Base-by-base conservation (phyloP, 2,329 filamentous ascomycete species). In the Ophiostoma australiae region DNA sequence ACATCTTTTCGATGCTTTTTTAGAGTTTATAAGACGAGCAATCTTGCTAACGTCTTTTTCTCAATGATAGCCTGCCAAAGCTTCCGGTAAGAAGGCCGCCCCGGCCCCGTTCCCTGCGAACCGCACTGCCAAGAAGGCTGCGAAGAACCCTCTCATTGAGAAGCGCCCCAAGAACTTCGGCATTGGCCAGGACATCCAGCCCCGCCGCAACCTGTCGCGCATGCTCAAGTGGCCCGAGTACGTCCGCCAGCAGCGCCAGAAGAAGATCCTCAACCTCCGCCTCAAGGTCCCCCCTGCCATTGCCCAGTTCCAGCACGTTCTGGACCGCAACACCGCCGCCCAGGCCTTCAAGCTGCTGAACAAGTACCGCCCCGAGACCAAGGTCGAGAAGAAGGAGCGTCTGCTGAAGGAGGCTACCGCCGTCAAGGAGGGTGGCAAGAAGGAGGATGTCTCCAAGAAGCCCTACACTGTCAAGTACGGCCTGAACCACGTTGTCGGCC, bases 151-250 rank as follows among this genome's bases (percentile, higher is more conserved):
- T 82, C 94, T 99, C 82, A 90, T 99, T 84, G 95, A 99, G 93
- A 97, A 95, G 89, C 92, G 94, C 79, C 85, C 93, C 79, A 92
- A 92, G 81, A 99, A 99, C 93, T 99, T 89, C 84, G 95, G 94
- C 82, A 97, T 99, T 82, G 95, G 95, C 82, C 94, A 98, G 89
- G 94, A 97, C 85, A 93, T 98, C 84, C 95, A 98, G 87, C 94
- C 94, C 80, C 89, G 89, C 82, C 92, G 94, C 82, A 98, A 99
- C 87, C 88, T 97, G 75, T 93, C 91, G 79, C 93, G 93, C 83
- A 97, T 99, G 93, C 94, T 99, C 80, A 96, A 95, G 89, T 99
- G 95, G 95, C 95, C 95, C 83, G 93, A 96, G 86, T 98, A 98
- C 85, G 91, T 99, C 84, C 94, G 94, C 79, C 94, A 98, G 76